Conservation (phyloP, 1,139 yeast genomes). For the Pichia sp. region DNA sequence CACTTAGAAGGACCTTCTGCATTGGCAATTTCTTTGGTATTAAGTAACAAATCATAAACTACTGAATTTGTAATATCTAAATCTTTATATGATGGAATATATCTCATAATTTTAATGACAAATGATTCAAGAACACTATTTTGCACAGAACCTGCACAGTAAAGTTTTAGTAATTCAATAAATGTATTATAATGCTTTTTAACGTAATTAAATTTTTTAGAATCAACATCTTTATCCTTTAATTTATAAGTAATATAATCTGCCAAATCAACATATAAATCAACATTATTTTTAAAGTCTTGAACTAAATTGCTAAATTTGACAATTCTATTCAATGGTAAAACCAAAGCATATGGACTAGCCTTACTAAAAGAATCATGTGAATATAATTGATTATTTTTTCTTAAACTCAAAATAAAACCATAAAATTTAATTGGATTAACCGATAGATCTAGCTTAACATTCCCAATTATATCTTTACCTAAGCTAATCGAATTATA, state of each 20-base stretch:
- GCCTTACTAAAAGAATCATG: conserved; percentile 35
- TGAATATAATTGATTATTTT: conserved; percentile 38
- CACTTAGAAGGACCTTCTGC: conserved; percentile 44
- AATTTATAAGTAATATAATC: conserved; percentile 12
- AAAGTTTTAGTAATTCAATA: conserved; percentile 42
- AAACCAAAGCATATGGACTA: conserved; percentile 42
- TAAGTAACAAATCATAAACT: conserved; percentile 42
- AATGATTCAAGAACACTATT: conserved; percentile 38
- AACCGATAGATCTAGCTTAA: conserved; percentile 13
- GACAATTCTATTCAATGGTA: conserved; percentile 38
- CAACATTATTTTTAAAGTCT: conserved; percentile 30
- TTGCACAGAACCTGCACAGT: conserved; percentile 42
- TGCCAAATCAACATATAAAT: conserved; percentile 20
- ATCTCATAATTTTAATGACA: conserved; percentile 30
- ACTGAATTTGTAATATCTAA: conserved; percentile 42
- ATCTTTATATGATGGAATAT: conserved; percentile 22
- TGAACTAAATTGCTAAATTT: conserved; percentile 31
- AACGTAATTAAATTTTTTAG: conserved; percentile 22
- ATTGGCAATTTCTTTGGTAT: conserved; percentile 27
- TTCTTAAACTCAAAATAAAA: conserved; percentile 39
- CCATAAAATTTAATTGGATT: conserved; percentile 36
- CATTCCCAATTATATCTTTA: conserved; percentile 20
- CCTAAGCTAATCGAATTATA: conserved; percentile 28
- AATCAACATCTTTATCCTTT: background rate
- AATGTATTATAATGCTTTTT: conserved; percentile 30